Evolutionary conservation across 495 filamentous ascomycete species (phyloP).

Genomic region (Rhizodiscina lignyota): DNA sequence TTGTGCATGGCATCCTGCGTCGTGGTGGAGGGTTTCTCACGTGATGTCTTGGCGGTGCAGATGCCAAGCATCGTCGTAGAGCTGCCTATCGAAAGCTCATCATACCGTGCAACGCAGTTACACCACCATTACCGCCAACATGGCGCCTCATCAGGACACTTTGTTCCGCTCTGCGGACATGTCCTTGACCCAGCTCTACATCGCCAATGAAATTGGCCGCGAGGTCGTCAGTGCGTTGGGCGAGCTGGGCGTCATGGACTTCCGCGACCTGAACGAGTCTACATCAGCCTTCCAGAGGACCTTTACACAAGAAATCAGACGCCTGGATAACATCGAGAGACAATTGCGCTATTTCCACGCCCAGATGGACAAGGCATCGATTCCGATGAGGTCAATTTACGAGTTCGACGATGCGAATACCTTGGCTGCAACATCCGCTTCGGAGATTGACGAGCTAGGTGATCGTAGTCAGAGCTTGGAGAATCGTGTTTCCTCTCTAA

Average conservation of each 20-base stretch:
- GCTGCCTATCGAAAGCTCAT: too few relatives aligned
- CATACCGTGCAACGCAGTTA: too few relatives aligned
- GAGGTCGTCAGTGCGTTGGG: slow-evolving; percentile 94
- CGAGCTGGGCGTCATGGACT: slow-evolving; percentile 89
- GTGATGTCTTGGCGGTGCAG: too few relatives aligned
- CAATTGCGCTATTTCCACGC: slow-evolving; percentile 88
- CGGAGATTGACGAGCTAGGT: slow-evolving; percentile 88
- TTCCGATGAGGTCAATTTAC: slow-evolving; percentile 66
- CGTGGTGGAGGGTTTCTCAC: too few relatives aligned
- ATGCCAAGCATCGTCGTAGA: too few relatives aligned
- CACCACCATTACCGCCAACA: too few relatives aligned
- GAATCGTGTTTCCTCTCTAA: slow-evolving; percentile 75
- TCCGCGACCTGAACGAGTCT: slow-evolving; percentile 91
- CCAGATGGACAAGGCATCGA: slow-evolving; percentile 84
- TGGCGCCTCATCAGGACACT: slow-evolving; percentile 55
- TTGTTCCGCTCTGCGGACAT: slow-evolving; percentile 99
- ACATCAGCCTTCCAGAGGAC: slow-evolving; percentile 89
- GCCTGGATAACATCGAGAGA: slow-evolving; percentile 93
- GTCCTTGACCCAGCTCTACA: slow-evolving; percentile 98
- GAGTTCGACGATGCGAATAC: slow-evolving; percentile 66
- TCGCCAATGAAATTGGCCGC: slow-evolving; percentile 93
- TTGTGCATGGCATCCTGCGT: too few relatives aligned
- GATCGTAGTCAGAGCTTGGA: slow-evolving; percentile 86
- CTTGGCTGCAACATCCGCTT: slow-evolving; percentile 68
- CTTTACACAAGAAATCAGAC: slow-evolving; percentile 92